Conservation (phyloP, 2,329 filamentous ascomycete genomes). For the Pestalotiopsis sp. region DNA sequence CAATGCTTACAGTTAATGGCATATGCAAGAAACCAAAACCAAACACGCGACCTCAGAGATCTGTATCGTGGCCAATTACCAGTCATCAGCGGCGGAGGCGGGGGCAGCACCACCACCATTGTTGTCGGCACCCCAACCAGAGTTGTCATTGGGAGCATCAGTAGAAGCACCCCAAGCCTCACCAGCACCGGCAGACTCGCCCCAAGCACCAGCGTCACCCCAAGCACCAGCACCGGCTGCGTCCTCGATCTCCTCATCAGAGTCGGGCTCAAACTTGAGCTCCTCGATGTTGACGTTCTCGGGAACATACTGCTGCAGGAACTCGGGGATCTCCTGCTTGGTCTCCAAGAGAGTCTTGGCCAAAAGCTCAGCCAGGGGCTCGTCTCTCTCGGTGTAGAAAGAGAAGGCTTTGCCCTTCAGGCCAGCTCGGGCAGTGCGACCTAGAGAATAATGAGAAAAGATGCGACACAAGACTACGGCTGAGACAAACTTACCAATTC, state of each 20-base stretch:
- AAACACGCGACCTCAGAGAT: neutral
- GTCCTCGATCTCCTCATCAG: slow-evolving; percentile 49
- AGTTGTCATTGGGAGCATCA: slow-evolving; percentile 17
- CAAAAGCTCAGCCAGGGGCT: slow-evolving; percentile 71
- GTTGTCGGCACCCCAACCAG: slow-evolving; percentile 27
- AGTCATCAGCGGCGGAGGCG: neutral
- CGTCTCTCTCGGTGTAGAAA: slow-evolving; percentile 81
- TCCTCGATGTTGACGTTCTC: slow-evolving; percentile 50
- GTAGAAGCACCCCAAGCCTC: slow-evolving; percentile 37
- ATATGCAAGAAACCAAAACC: neutral
- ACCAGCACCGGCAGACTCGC: slow-evolving; percentile 37
- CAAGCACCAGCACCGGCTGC: slow-evolving; percentile 21
- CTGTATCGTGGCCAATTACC: neutral
- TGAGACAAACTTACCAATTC: slow-evolving; percentile 69
- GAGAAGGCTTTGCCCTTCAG: slow-evolving; percentile 85
- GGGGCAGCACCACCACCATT: neutral
- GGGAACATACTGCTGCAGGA: slow-evolving; percentile 68
- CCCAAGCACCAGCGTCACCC: slow-evolving; percentile 20
- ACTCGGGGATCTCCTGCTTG: slow-evolving; percentile 78
- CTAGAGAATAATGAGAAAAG: slow-evolving; percentile 42
- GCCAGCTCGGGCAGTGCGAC: slow-evolving; percentile 92
- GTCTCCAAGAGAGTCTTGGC: slow-evolving; percentile 83
- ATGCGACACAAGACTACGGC: neutral
- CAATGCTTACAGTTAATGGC: neutral
- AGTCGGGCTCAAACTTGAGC: slow-evolving; percentile 58